Percentiles rank a stretch among this genome's conserved stretches.
phyloP scores from a whole-genome alignment of 345 rosid genomes.

The Eucalyptus fibrosa region DNA sequence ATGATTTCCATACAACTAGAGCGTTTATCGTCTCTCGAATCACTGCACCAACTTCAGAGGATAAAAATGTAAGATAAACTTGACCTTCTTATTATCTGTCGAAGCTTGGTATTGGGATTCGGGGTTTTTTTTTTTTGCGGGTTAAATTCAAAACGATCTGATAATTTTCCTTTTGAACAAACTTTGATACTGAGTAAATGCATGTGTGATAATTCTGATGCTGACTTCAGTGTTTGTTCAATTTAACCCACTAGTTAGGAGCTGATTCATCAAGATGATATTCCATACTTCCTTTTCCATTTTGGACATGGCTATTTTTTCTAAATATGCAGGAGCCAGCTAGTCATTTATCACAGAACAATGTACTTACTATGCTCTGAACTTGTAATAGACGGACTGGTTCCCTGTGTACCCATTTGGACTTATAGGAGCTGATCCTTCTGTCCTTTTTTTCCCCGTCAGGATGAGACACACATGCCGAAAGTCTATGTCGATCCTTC shows the following conservation, averaged over 20 bases:
- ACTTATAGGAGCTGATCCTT: neutral
- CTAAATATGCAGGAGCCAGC: neutral
- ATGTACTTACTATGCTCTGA: neutral
- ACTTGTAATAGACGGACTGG: neutral
- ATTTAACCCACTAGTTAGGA: neutral
- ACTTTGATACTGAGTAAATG: neutral
- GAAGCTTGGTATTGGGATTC: neutral
- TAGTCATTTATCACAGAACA: neutral
- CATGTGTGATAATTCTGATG: neutral
- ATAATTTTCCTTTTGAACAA: neutral
- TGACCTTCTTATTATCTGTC: neutral
- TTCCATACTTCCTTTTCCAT: neutral
- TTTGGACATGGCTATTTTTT: neutral
- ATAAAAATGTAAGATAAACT: slow-evolving; percentile 16
- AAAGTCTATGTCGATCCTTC: slow-evolving; percentile 16
- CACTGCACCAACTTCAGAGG: neutral
- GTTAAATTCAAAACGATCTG: neutral
- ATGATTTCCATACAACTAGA: slow-evolving; percentile 3
- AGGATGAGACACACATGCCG: neutral
- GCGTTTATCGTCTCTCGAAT: neutral
- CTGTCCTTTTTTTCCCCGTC: neutral
- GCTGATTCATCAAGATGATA: neutral
- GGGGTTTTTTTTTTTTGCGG: neutral
- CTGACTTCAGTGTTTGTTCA: neutral
- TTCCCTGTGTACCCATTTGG: neutral